Percentiles rank a stretch among this genome's conserved stretches.
Conservation (phyloP, 192 early-diverging fungal species). For the Coemansia sp. region DNA sequence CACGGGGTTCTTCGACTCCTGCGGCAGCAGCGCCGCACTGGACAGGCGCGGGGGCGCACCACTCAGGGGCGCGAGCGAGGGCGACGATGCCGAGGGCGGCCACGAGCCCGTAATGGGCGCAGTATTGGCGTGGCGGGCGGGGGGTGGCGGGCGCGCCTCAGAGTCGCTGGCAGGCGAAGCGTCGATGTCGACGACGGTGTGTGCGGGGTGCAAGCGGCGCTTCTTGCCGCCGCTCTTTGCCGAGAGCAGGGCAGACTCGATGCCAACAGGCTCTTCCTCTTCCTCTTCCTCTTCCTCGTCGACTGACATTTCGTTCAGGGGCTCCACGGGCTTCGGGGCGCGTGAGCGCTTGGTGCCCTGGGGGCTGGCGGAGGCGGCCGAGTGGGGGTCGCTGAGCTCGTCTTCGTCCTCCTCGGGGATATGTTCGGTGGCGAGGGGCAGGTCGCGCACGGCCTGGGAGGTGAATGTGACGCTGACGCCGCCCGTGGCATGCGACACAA, state of each 20-base stretch:
- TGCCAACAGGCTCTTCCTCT: background rate
- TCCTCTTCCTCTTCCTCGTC: conserved; percentile 12
- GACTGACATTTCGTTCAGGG: no score
- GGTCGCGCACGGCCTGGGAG: conserved; percentile 39
- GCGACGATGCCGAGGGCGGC: background rate
- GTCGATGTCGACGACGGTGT: conserved; percentile 21
- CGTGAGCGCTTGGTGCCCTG: conserved; percentile 18
- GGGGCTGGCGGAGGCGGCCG: background rate
- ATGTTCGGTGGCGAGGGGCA: conserved; percentile 23
- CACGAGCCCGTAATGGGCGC: background rate
- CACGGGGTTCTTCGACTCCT: conserved; percentile 39
- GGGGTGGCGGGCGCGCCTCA: background rate
- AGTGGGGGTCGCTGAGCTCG: background rate
- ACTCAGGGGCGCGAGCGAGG: background rate
- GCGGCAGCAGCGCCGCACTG: conserved; percentile 3
- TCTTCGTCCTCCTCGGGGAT: conserved; percentile 22
- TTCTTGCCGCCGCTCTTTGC: conserved; percentile 26
- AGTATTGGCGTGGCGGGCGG: no score
- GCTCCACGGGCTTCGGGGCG: background rate
- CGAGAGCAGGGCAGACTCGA: background rate
- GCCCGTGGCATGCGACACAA: conserved; percentile 38
- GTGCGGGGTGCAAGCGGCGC: conserved; percentile 34
- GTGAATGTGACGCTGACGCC: conserved; percentile 52
- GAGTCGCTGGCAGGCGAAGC: background rate
- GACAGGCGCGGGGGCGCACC: background rate